Percentiles rank a stretch among this genome's conserved stretches.
These are phyloP conservation scores for Phytophthora pinifolia DNA, from an alignment of 352 stramenopile species.

Conservation along the genomic window DNA sequence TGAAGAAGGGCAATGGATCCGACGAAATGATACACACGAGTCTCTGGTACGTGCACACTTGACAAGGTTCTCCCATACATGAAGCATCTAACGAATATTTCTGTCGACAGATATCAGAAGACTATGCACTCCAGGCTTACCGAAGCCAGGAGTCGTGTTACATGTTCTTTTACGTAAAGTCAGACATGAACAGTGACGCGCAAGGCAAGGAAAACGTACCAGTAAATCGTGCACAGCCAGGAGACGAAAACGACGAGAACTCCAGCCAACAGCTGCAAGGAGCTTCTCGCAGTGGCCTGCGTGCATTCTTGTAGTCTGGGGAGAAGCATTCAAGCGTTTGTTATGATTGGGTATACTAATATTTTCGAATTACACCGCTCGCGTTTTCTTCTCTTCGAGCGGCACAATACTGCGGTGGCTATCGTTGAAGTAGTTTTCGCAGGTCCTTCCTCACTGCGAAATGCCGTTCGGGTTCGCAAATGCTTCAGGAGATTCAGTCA, in stretches of 20 bases:
- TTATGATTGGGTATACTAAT: constrained; percentile 35
- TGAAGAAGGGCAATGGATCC: constrained; percentile 52
- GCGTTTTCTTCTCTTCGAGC: too few relatives aligned
- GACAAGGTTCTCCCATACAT: not conserved
- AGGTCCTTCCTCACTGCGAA: constrained; percentile 39
- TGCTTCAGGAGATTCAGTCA: constrained; percentile 59
- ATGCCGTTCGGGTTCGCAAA: constrained; percentile 81
- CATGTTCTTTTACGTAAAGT: constrained; percentile 86
- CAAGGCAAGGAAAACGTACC: constrained; percentile 75
- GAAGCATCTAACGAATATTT: not conserved
- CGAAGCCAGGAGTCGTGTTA: constrained; percentile 86
- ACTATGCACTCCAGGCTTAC: constrained; percentile 70
- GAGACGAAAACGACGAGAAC: constrained; percentile 30
- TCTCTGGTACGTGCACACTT: constrained; percentile 47
- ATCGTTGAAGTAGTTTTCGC: too few relatives aligned
- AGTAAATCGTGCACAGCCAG: constrained; percentile 14
- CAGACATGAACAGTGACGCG: constrained; percentile 20
- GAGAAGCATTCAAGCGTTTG: constrained; percentile 9
- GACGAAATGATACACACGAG: constrained; percentile 84
- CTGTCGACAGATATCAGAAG: constrained; percentile 61
- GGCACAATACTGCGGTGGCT: too few relatives aligned
- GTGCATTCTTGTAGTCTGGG: constrained; percentile 38
- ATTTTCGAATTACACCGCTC: constrained; percentile 28
- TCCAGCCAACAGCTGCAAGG: constrained; percentile 21
- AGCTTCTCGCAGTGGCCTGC: constrained; percentile 12